Conservation (phyloP, 768 basidiomycete genomes). For the Russula abietina region DNA sequence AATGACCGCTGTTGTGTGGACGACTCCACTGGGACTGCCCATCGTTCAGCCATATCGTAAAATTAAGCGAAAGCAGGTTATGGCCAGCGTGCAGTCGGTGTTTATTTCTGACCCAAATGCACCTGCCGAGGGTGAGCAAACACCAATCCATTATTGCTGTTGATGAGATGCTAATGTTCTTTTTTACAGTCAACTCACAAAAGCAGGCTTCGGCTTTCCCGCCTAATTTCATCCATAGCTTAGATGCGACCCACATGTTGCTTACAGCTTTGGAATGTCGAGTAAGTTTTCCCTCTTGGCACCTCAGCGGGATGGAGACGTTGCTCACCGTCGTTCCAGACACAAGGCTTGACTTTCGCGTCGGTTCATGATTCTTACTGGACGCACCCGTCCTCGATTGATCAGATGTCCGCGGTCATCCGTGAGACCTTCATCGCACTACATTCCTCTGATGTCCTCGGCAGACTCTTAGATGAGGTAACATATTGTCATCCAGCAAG, state of each 20-base stretch:
- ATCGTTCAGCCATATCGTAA: slow-evolving; percentile 96
- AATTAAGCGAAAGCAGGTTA: slow-evolving; percentile 70
- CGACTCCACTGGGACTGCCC: slow-evolving; percentile 89
- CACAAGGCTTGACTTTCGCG: slow-evolving; percentile 75
- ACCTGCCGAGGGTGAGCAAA: slow-evolving; percentile 52
- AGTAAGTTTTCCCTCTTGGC: slow-evolving; percentile 40
- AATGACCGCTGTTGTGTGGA: slow-evolving; percentile 98
- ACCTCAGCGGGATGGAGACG: neutral
- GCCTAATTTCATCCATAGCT: slow-evolving; percentile 95
- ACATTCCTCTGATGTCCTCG: slow-evolving; percentile 81
- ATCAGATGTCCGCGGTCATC: slow-evolving; percentile 83
- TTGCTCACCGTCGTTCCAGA: slow-evolving; percentile 37
- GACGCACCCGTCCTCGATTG: slow-evolving; percentile 87
- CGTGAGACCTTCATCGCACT: slow-evolving; percentile 91
- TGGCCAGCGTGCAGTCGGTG: slow-evolving; percentile 79
- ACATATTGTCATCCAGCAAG: slow-evolving; percentile 20
- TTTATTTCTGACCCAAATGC: slow-evolving; percentile 83
- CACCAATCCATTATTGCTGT: neutral
- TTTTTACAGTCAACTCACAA: slow-evolving; percentile 54
- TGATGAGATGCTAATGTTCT: slow-evolving; percentile 4
- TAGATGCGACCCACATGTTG: slow-evolving; percentile 99
- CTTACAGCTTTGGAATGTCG: slow-evolving; percentile 86
- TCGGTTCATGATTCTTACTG: slow-evolving; percentile 99
- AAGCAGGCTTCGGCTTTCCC: slow-evolving; percentile 98
- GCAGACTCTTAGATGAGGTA: slow-evolving; percentile 71